Evolutionary conservation across 2,329 filamentous ascomycete species (phyloP).

Genomic region (Pseudonectria buxi): DNA sequence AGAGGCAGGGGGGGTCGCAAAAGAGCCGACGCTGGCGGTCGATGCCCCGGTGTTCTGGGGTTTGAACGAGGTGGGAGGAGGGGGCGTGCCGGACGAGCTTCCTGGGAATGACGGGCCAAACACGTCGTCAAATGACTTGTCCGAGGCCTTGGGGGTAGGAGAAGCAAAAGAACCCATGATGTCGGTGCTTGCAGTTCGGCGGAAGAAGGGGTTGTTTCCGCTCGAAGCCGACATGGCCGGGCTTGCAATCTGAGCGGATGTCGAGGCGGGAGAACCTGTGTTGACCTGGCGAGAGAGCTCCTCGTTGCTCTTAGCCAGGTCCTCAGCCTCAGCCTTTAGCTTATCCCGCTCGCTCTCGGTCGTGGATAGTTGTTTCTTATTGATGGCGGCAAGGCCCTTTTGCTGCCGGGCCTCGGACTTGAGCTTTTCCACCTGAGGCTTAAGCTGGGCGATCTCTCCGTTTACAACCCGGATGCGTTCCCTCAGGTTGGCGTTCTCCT

Average conservation of each 20-base stretch:
- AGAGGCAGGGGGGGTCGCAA: slow-evolving; percentile 50
- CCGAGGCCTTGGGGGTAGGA: slow-evolving; percentile 43
- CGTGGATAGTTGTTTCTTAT: slow-evolving; percentile 93
- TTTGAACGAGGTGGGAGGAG: slow-evolving; percentile 36
- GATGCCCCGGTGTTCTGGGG: slow-evolving; percentile 54
- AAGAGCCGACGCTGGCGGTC: slow-evolving; percentile 44
- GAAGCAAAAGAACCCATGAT: slow-evolving; percentile 49
- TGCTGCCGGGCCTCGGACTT: slow-evolving; percentile 89
- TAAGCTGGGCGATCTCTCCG: slow-evolving; percentile 72
- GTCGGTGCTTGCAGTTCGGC: slow-evolving; percentile 57
- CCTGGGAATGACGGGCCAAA: slow-evolving; percentile 64
- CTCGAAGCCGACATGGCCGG: slow-evolving; percentile 63
- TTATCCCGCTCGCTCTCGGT: slow-evolving; percentile 85
- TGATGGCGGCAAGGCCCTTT: slow-evolving; percentile 93
- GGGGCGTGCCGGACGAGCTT: slow-evolving; percentile 35
- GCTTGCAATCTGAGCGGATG: slow-evolving; percentile 53
- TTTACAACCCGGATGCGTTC: slow-evolving; percentile 82
- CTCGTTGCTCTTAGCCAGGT: slow-evolving; percentile 56
- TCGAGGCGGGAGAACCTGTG: slow-evolving; percentile 42
- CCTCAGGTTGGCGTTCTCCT: slow-evolving; percentile 79
- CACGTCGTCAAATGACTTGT: slow-evolving; percentile 76
- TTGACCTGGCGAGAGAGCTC: slow-evolving; percentile 49
- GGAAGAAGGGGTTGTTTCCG: slow-evolving; percentile 93
- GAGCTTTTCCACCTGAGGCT: slow-evolving; percentile 87
- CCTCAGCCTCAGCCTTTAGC: slow-evolving; percentile 71